Evolutionary conservation across 495 filamentous ascomycete genomes (phyloP), one percentile per base, ranked within the genome.

Genomic region (Penicillium flavigenum): DNA sequence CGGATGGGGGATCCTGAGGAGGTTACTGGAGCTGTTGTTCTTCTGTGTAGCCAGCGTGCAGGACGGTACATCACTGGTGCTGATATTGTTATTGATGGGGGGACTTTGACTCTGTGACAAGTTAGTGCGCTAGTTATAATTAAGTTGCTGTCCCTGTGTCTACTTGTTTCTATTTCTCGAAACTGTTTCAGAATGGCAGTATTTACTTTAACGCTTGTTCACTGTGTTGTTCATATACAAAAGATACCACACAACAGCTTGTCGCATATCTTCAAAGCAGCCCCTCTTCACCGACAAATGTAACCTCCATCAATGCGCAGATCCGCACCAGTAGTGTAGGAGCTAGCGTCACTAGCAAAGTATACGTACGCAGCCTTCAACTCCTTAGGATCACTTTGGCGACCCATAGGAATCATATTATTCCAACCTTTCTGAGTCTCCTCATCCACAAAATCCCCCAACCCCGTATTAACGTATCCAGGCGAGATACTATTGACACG

Each of bases 291-390:
- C 20, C 60, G 63, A 16, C 51, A 51, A 53, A 34, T 43, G 41
- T 63, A 71, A 20, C 66, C 71, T 19, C 88, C 88, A 42, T 51
- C 49, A 41, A 51, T 51, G 16, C 31, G 69, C 89, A 89, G 51
- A 89, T 80, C 36, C 86, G 65, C 39, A 91, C 88, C 90, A 3
- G 88, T 94, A 2, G 87, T 92, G 68, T 89, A 93, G 47, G 83
- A 85, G 68, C 80, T 81, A 5, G 86, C 86, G 66, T 89, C 84
- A 58, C 78, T 82, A 44, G 77, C 74, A 51, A 89, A 66, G 66
- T 88, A 89, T 79, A 68, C 49, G 31, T 88, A 89, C 4, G 83
- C 84, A 2, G 83, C 86, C 80, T 89, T 89, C 54, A 89, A 68
- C 79, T 89, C 86, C 73, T 87, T 86, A 1, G 86, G 83, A n/a